Evolutionary conservation across 139 green algal genomes (phyloP), one percentile per base, ranked within the genome.

Genomic region (Auxenochlorella protothecoides): DNA sequence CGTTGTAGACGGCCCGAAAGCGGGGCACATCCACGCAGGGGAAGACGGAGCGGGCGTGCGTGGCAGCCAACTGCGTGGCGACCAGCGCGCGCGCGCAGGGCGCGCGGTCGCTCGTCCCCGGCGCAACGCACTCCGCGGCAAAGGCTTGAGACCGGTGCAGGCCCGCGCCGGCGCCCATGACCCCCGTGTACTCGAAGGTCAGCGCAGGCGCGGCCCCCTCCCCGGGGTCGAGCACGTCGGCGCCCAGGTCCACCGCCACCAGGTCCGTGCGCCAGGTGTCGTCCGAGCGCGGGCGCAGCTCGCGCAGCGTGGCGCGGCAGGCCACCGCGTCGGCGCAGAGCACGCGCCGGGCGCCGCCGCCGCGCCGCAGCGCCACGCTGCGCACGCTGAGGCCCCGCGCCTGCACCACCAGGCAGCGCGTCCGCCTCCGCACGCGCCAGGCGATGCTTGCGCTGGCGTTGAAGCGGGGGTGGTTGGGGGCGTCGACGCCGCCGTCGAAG

Each of bases 1-100:
- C 69, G 3, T 44, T 14, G 13, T 85, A 85, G 0, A 9, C 63
- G 5, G 81, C 78, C 81, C 84, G 84, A 71, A 74, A 75, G 11
- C 10, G 59, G 5, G 78, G 78, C 5, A 66, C 61, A 67, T 86
- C 78, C 8, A 79, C 65, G 69, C 74, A 77, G 27, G 81, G 81
- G 54, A 83, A 51, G 53, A 81, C 9, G 10, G 52, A 54, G 12
- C 81, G 63, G 3, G 72, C 73, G 16, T 63, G 68, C 12, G 7
- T 57, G 10, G 62, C 51, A 67, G 79, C 78, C 13, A 79, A 55
- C 75, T 85, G 78, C 4, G 70, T 82, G 7, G 56, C 66, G 55
- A 83, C 54, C 57, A 80, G 59, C 64, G 71, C 59, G 7, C 5
- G n/a, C 6, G 62, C 27, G 7, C 44, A 8, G 16, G 11, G 12